Conservation (phyloP, 2,329 filamentous ascomycete genomes). For the Cryoendolithus antarcticus region DNA sequence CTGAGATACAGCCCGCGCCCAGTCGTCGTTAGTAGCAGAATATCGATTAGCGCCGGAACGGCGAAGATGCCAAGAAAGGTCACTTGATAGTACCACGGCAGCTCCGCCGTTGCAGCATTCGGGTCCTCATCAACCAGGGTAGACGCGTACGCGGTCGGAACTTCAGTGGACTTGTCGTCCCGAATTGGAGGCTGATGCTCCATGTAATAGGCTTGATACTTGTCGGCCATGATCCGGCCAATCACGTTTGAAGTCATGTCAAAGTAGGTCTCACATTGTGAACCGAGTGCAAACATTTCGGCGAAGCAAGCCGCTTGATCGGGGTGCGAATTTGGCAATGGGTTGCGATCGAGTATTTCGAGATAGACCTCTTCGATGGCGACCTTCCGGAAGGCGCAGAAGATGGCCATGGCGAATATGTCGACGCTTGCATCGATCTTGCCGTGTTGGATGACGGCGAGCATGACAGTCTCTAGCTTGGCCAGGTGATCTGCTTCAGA, state of each 20-base stretch:
- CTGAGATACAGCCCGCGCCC: constrained; percentile 51
- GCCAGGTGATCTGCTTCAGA: constrained; percentile 6
- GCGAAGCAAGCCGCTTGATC: constrained; percentile 54
- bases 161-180: constrained; percentile 10
- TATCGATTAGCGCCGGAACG: constrained; percentile 50
- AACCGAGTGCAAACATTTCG: constrained; percentile 51
- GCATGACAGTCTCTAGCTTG: constrained; percentile 6
- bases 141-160: constrained; percentile 12
- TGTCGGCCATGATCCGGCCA: constrained; percentile 10
- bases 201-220: constrained; percentile 11
- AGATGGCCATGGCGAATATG: constrained; percentile 44
- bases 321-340: constrained; percentile 46
- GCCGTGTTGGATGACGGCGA: constrained; percentile 6
- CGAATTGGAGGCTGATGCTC: constrained; percentile 10
- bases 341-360: constrained; percentile 50
- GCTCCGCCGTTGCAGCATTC: not conserved
- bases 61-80: constrained; percentile 51
- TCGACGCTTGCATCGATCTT: constrained; percentile 28
- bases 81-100: constrained; percentile 37
- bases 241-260: constrained; percentile 30
- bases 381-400: constrained; percentile 43
- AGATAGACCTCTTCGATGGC: constrained; percentile 52
- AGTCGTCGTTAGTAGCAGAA: constrained; percentile 45
- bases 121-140: constrained; percentile 6
- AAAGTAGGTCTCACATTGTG: constrained; percentile 51